Conservation (phyloP, 2,329 filamentous ascomycete species). For the Monosporascus ibericus region DNA sequence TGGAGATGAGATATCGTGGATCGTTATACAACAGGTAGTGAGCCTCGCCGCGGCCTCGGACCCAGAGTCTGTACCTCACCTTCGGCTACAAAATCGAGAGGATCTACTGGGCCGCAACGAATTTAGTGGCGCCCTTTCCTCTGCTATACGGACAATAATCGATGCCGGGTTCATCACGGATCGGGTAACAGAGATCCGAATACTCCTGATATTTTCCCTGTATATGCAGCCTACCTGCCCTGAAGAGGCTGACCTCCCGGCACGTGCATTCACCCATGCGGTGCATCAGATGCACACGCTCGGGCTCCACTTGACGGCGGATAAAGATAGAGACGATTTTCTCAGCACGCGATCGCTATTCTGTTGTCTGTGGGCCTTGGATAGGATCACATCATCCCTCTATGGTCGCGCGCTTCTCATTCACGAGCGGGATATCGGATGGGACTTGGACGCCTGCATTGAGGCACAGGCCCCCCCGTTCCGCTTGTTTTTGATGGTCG, state of each 20-base stretch:
- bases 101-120: constrained; percentile 34
- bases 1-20: constrained; percentile 26
- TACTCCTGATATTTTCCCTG: constrained; percentile 49
- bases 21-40: constrained; percentile 47
- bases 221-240: constrained; percentile 50
- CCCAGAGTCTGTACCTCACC: constrained; percentile 35
- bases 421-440: constrained; percentile 54
- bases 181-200: constrained; percentile 48
- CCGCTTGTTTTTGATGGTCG: constrained; percentile 48
- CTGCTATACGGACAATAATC: constrained; percentile 41
- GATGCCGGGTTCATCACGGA: constrained; percentile 49
- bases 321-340: constrained; percentile 27
- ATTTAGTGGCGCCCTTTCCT: constrained; percentile 42
- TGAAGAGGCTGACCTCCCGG: constrained; percentile 48
- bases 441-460: constrained; percentile 45
- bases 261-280: constrained; percentile 46
- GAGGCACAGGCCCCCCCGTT: constrained; percentile 47
- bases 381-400: constrained; percentile 53
- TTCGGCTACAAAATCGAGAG: constrained; percentile 37
- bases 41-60: constrained; percentile 50
- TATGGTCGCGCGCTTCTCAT: constrained; percentile 54
- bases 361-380: constrained; percentile 55
- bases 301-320: constrained; percentile 44
- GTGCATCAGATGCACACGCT: constrained; percentile 53
- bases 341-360: constrained; percentile 41